Evolutionary conservation across 768 basidiomycete genomes (phyloP).

Genomic region (Lactarius sanguifluus): DNA sequence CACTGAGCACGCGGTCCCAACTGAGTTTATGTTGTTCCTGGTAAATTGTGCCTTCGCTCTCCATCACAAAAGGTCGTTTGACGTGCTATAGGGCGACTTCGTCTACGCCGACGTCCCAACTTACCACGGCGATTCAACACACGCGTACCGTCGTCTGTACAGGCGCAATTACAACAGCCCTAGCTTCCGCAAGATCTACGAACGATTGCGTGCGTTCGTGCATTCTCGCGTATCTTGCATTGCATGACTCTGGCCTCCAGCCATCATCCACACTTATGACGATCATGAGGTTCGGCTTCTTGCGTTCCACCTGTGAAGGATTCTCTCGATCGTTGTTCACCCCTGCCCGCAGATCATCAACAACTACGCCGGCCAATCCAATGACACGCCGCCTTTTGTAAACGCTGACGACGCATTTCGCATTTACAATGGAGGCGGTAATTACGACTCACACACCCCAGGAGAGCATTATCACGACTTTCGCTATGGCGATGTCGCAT

Average conservation of each 20-base stretch:
- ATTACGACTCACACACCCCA: conserved; percentile 51
- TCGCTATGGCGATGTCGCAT: conserved; percentile 64
- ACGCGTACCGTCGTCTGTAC: conserved; percentile 65
- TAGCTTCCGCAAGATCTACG: conserved; percentile 66
- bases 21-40: conserved; percentile 66
- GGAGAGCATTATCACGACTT: conserved; percentile 60
- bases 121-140: conserved; percentile 56
- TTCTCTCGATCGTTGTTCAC: conserved; percentile 9
- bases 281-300: conserved; percentile 57
- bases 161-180: conserved; percentile 63
- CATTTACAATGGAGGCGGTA: conserved; percentile 61
- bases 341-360: conserved; percentile 50
- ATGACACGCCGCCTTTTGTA: conserved; percentile 55
- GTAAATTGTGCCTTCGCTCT: background rate
- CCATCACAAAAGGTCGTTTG: background rate
- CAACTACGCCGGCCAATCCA: conserved; percentile 59
- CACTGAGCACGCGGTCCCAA: conserved; percentile 31
- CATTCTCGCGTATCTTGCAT: conserved; percentile 4
- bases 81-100: conserved; percentile 52
- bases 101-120: conserved; percentile 74
- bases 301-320: background rate
- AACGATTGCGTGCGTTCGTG: conserved; percentile 58
- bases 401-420: conserved; percentile 60
- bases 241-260: conserved; percentile 37
- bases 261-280: conserved; percentile 68